Evolutionary conservation across 345 rosid species (phyloP), one percentile per base, ranked within the genome.

Genomic region (Eucalyptus virginea): DNA sequence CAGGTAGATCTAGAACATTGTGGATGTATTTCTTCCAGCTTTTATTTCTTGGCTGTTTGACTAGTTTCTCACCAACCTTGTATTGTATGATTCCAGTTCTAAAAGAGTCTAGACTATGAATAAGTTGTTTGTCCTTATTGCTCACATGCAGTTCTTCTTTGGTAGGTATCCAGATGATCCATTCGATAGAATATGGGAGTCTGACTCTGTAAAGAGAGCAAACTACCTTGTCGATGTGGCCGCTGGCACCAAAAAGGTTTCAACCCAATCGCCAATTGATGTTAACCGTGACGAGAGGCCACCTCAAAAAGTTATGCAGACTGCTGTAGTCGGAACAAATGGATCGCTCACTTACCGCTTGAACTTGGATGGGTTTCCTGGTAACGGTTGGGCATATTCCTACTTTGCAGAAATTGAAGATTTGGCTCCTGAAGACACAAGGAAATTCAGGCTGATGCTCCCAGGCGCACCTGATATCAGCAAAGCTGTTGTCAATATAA

Each of bases 261-360:
- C 99, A 15, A 98, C 99, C 50, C 65, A 88, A 87, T 86, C 87
- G 92, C 94, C 99, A 4, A 95, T 98, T 5, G 93, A 92, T 89
- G 89, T 90, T 16, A 86, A 88, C 89, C 91, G 48, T 50, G 81
- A 89, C 50, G 96, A 94, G 58, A 92, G 81, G 93, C 96, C 99
- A n/a, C 99, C 99, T 88, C 89, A 94, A 92, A 98, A 93, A 93
- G 99, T 98, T 90, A 98, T 98, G 99, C 99, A 97, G 94, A 97
- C 99, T 50, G 99, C 99, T 89, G 99, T 98, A 90, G 98, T 97
- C 56, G 99, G 99, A 50, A 98, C 95, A 42, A 97, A 98, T 91
- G 99, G 99, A 49, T 94, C 94, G 0, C 91, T 98, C 88, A 95
- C 98, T 89, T 98, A 97, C 92, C 94, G 99, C 85, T 90, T 97